Evolutionary conservation across 2,329 filamentous ascomycete genomes (phyloP).

Genomic region (Alternaria gaisen): DNA sequence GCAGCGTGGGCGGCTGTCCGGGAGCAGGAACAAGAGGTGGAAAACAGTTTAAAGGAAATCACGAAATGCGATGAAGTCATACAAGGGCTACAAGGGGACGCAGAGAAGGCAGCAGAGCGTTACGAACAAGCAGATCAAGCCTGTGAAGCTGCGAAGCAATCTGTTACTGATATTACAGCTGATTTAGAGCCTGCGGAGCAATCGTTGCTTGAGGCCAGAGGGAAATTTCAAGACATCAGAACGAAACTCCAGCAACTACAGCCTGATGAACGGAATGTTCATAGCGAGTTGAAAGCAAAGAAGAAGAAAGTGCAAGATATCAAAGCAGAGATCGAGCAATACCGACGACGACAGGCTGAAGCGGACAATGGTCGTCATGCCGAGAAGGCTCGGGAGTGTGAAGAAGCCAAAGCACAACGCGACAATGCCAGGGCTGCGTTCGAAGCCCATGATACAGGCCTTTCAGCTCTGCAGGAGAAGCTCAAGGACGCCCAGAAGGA

Average conservation of each 20-base stretch:
- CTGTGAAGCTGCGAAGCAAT: slow-evolving; percentile 48
- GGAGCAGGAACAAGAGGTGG: slow-evolving; percentile 69
- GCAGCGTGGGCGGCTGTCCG: slow-evolving; percentile 89
- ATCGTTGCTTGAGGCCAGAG: slow-evolving; percentile 59
- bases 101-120: slow-evolving; percentile 55
- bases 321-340: slow-evolving; percentile 60
- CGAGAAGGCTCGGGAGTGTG: slow-evolving; percentile 67
- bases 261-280: slow-evolving; percentile 72
- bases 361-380: slow-evolving; percentile 75
- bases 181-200: slow-evolving; percentile 58
- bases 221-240: slow-evolving; percentile 63
- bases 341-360: slow-evolving; percentile 66
- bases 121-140: slow-evolving; percentile 57
- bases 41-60: slow-evolving; percentile 40
- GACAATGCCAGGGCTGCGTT: slow-evolving; percentile 56
- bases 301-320: slow-evolving; percentile 55
- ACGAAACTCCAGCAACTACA: slow-evolving; percentile 62
- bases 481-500: slow-evolving; percentile 43
- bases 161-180: slow-evolving; percentile 44
- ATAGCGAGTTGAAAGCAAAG: slow-evolving; percentile 64
- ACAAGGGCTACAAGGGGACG: slow-evolving; percentile 54
- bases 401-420: slow-evolving; percentile 64
- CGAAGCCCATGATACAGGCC: slow-evolving; percentile 53
- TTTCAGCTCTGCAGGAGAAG: slow-evolving; percentile 48
- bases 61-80: slow-evolving; percentile 58